Evolutionary conservation across 2,329 filamentous ascomycete genomes (phyloP), one percentile per base, ranked within the genome.

Genomic region (Orbilia quercus): DNA sequence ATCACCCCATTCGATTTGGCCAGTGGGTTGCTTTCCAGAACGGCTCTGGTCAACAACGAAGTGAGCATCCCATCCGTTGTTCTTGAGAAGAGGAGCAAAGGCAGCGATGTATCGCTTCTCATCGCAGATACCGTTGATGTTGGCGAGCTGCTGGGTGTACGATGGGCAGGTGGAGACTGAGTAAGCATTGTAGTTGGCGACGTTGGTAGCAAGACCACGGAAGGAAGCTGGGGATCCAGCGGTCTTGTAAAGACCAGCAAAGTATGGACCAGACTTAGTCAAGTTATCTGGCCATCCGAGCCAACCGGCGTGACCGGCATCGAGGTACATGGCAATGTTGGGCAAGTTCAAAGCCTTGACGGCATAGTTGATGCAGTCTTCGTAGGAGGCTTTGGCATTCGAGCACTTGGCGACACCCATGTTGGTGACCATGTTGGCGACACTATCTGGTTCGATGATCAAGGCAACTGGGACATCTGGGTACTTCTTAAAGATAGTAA

Each of bases 391-490:
- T n/a, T 83, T 80, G 7, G 85, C 84, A 54, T 79, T 79, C 55
- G 82, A 51, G 77, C 85, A 87, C 79, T 85, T 85, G 66, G 81
- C 75, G 4, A 85, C 81, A 42, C 44, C 81, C 76, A 83, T 60
- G 81, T 87, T 87, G 76, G 85, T 87, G 47, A 87, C 82, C 78
- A 87, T 79, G 81, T 87, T 87, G 70, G 85, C 84, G n/a, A 87
- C 81, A 23, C 84, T 85, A 78, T 87, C 85, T 25, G 85, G 85
- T 79, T 87, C 84, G 59, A 80, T 83, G 51, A 76, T 59, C 16
- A 78, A 66, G n/a, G 70, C 80, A 48, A 80, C 72, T 34, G 76
- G 74, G 74, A 75, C 64, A 55, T 72, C 63, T 5, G 71, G 65
- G 63, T 72, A 65, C 47, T 76, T 78, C 80, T 82, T 82, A 80